Percentiles rank a stretch among this genome's conserved stretches.
Evolutionary conservation across 31 red algal species (phyloP).

Genomic region (Odonthalia washingtoniensis): DNA sequence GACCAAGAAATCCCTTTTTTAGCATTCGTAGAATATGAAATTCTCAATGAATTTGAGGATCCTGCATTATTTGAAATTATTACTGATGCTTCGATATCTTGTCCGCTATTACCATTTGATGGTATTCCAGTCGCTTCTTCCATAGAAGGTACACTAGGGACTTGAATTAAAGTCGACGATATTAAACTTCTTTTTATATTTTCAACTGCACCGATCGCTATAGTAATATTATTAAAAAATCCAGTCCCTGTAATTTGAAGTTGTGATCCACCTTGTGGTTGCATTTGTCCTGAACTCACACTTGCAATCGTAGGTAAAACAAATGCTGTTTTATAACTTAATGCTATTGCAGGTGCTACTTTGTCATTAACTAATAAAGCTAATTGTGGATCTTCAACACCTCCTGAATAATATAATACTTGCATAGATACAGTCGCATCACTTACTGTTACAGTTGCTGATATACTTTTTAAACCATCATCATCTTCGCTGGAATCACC

Average conservation of each 20-base stretch:
- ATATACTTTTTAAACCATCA: constrained; percentile 12
- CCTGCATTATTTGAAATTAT: constrained; percentile 52
- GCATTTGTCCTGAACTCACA: constrained; percentile 10
- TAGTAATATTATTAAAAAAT: constrained; percentile 44
- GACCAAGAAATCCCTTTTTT: constrained; percentile 42
- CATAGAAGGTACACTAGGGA: constrained; percentile 28
- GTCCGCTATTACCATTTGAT: neutral
- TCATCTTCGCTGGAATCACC: neutral
- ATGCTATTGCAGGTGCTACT: constrained; percentile 36
- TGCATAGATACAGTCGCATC: constrained; percentile 31
- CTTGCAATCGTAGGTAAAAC: constrained; percentile 46
- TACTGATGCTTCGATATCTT: constrained; percentile 13
- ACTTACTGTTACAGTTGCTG: constrained; percentile 26
- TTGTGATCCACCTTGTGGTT: constrained; percentile 41
- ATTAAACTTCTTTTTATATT: constrained; percentile 8
- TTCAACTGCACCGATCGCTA: constrained; percentile 36
- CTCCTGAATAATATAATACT: constrained; percentile 50
- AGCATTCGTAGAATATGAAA: constrained; percentile 33
- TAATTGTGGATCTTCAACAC: neutral
- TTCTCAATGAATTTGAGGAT: constrained; percentile 43
- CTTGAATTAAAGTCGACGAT: constrained; percentile 27
- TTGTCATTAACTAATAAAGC: constrained; percentile 37
- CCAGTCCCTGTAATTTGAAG: constrained; percentile 52
- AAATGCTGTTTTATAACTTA: constrained; percentile 37
- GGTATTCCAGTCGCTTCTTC: constrained; percentile 10